Evolutionary conservation across 2,329 filamentous ascomycete species (phyloP).

Genomic region (Orbilia javanica): DNA sequence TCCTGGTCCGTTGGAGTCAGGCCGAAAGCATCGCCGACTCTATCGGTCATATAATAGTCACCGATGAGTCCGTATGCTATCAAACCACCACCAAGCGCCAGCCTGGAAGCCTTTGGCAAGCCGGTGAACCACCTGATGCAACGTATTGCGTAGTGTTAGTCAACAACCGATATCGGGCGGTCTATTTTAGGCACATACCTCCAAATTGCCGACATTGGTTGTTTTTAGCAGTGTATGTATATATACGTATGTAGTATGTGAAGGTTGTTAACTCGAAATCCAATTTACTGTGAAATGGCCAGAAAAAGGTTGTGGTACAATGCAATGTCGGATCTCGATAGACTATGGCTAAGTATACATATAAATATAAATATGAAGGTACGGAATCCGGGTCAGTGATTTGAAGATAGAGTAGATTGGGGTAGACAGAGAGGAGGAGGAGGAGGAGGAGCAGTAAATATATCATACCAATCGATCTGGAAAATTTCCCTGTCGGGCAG

Average conservation of each 20-base stretch:
- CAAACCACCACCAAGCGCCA: constrained; percentile 78
- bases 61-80: constrained; percentile 82
- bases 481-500: constrained; percentile 16
- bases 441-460: background rate
- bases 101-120: constrained; percentile 77
- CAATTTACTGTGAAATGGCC: background rate
- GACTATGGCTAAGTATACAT: too few relatives aligned
- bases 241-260: too few relatives aligned
- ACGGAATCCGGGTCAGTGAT: background rate
- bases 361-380: background rate
- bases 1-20: constrained; percentile 80
- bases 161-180: background rate
- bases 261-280: background rate
- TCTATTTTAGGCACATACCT: constrained; percentile 25
- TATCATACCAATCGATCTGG: constrained; percentile 14
- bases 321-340: background rate
- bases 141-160: background rate
- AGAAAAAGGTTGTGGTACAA: background rate
- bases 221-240: background rate
- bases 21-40: constrained; percentile 79
- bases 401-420: background rate
- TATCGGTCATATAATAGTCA: constrained; percentile 79
- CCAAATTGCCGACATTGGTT: constrained; percentile 57
- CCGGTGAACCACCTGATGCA: constrained; percentile 75
- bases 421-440: constrained; percentile 1